Percentiles rank a stretch among this genome's conserved stretches.
Evolutionary conservation across 345 rosid genomes (phyloP).

Genomic region (Nephelium lappaceum): DNA sequence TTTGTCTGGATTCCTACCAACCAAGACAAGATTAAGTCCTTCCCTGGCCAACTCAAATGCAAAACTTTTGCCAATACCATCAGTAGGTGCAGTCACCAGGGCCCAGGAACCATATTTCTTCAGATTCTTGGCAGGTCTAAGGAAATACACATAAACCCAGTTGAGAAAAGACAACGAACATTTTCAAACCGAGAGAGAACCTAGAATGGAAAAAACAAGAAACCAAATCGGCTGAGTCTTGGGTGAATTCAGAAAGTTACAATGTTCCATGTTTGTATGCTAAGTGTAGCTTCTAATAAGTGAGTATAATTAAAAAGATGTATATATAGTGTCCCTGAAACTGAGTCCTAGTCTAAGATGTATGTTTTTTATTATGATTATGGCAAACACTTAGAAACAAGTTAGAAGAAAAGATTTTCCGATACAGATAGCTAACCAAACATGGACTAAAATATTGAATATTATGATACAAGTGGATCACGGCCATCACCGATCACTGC

Average conservation of each 20-base stretch:
- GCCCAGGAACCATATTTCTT: conserved; percentile 96
- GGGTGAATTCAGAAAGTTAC: conserved; percentile 41
- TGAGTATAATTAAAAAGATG: no score
- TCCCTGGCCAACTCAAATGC: conserved; percentile 77
- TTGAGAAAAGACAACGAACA: conserved; percentile 41
- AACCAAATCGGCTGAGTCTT: conserved; percentile 71
- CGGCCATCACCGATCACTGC: no score
- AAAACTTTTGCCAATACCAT: conserved; percentile 89
- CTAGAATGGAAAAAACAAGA: conserved; percentile 51
- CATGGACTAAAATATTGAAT: no score
- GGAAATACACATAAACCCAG: conserved; percentile 81
- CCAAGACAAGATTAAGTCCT: conserved; percentile 81
- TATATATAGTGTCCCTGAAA: no score
- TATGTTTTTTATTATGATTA: no score
- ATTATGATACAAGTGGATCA: no score
- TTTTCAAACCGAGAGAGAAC: conserved; percentile 59
- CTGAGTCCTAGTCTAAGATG: no score
- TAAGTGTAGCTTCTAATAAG: background rate
- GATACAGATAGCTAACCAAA: no score
- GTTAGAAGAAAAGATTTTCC: no score
- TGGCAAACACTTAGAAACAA: no score
- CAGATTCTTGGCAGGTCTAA: conserved; percentile 80
- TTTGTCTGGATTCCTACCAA: conserved; percentile 74
- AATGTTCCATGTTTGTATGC: conserved; percentile 44
- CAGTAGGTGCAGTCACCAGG: conserved; percentile 85